phyloP scores from a whole-genome alignment of 2,329 filamentous ascomycete species.

The Teratosphaeria nubilosa region DNA sequence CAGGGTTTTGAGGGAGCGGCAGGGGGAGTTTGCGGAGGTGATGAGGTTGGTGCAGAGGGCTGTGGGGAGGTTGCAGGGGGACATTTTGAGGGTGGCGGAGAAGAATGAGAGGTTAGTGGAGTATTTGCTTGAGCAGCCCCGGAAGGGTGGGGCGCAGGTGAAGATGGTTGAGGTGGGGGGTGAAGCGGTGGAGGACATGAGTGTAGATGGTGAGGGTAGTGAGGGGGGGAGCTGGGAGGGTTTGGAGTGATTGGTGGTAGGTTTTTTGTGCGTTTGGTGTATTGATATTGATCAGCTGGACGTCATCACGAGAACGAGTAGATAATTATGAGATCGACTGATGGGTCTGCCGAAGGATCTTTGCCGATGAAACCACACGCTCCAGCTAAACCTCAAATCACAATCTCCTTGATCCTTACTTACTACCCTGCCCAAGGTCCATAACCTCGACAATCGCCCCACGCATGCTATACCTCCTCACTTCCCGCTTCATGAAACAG shows the following conservation, averaged over 20 bases:
- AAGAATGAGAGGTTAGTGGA: constrained; percentile 85
- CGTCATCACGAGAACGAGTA: too few species aligned
- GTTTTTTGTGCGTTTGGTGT: background rate
- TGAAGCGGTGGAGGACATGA: constrained; percentile 16
- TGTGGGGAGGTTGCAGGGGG: constrained; percentile 67
- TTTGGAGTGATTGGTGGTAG: background rate
- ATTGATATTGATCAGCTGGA: too few species aligned
- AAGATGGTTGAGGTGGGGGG: constrained; percentile 19
- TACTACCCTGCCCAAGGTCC: too few species aligned
- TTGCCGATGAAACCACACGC: too few species aligned
- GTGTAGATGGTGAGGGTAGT: background rate
- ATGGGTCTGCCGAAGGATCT: too few species aligned
- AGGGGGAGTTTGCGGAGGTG: constrained; percentile 71
- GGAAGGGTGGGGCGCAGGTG: constrained; percentile 4
- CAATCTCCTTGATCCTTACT: too few species aligned
- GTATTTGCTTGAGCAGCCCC: constrained; percentile 49
- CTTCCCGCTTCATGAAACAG: too few species aligned
- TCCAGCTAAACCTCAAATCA: too few species aligned
- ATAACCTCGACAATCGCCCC: too few species aligned
- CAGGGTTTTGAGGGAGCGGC: constrained; percentile 70
- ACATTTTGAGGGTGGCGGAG: constrained; percentile 72
- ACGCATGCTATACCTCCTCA: too few species aligned
- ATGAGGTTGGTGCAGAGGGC: constrained; percentile 73
- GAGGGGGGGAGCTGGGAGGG: background rate
- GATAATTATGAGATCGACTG: too few species aligned